Percentiles rank a stretch among this genome's conserved stretches.
phyloP scores from a whole-genome alignment of 352 stramenopile genomes.

The Plasmopara viticola region DNA sequence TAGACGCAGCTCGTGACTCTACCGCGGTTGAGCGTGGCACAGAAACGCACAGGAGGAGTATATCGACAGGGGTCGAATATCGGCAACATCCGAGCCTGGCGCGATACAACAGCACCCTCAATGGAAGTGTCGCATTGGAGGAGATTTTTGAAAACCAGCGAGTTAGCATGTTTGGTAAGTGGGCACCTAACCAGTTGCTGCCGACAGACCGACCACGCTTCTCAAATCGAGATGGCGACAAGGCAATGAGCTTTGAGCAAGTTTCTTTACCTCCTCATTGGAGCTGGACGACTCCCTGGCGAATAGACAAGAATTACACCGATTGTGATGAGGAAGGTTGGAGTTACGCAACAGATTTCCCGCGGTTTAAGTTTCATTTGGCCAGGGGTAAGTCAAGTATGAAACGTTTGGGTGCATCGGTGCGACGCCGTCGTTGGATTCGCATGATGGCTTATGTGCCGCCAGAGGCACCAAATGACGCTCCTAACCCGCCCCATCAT shows the following conservation, averaged over 20 bases:
- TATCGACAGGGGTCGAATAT: constrained; percentile 11
- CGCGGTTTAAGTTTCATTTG: constrained; percentile 78
- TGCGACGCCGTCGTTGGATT: constrained; percentile 76
- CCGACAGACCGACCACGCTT: constrained; percentile 77
- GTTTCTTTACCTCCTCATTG: constrained; percentile 65
- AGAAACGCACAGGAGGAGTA: constrained; percentile 7
- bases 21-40: constrained; percentile 5
- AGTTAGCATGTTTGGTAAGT: constrained; percentile 84
- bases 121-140: constrained; percentile 71
- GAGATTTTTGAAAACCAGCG: constrained; percentile 88
- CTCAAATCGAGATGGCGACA: constrained; percentile 74
- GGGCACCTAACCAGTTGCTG: constrained; percentile 76
- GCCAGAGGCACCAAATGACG: constrained; percentile 27
- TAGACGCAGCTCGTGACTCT: constrained; percentile 1
- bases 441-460: constrained; percentile 81
- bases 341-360: constrained; percentile 84
- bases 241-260: constrained; percentile 73
- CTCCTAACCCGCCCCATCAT: constrained; percentile 5
- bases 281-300: constrained; percentile 83
- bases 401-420: constrained; percentile 62
- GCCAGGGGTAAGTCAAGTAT: constrained; percentile 74
- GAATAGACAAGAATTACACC: constrained; percentile 85
- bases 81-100: constrained; percentile 28
- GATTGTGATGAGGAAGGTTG: constrained; percentile 84
- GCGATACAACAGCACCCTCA: constrained; percentile 60